These are phyloP conservation scores for Hypomyces perniciosus DNA, from an alignment of 2,329 filamentous ascomycete species.

Conservation along the genomic window DNA sequence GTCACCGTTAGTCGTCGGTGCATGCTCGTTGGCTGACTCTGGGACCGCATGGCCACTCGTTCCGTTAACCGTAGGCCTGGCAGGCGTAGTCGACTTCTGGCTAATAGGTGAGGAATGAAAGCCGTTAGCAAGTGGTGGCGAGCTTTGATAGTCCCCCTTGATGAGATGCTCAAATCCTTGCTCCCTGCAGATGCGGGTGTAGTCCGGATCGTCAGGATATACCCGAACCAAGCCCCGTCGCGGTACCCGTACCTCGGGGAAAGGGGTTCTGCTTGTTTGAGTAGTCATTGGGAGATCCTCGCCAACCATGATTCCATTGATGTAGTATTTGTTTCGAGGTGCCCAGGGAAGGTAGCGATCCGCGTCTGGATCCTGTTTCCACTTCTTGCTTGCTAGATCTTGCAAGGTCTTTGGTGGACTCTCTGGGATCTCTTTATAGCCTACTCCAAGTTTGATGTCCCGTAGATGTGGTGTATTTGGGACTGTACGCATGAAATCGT, in stretches of 20 bases:
- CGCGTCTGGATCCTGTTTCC: slow-evolving; percentile 52
- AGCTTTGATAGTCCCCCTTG: slow-evolving; percentile 35
- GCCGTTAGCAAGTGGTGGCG: slow-evolving; percentile 39
- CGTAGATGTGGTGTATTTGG: slow-evolving; percentile 54
- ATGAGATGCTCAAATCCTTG: slow-evolving; percentile 53
- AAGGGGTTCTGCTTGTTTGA: slow-evolving; percentile 47
- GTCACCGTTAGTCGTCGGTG: slow-evolving; percentile 18
- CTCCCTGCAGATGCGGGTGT: slow-evolving; percentile 47
- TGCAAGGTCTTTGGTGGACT: slow-evolving; percentile 39
- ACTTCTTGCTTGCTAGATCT: slow-evolving; percentile 44
- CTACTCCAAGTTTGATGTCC: slow-evolving; percentile 48
- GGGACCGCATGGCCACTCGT: slow-evolving; percentile 18
- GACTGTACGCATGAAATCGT: slow-evolving; percentile 55
- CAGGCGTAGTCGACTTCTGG: slow-evolving; percentile 24
- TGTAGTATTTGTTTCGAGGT: slow-evolving; percentile 52
- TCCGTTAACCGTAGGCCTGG: slow-evolving; percentile 27
- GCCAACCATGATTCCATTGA: slow-evolving; percentile 48
- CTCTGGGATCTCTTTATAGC: slow-evolving; percentile 55
- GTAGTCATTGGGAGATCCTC: slow-evolving; percentile 45
- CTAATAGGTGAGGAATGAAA: slow-evolving; percentile 42
- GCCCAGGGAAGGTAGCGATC: slow-evolving; percentile 47
- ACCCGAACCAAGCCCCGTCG: slow-evolving; percentile 49
- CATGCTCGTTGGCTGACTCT: slow-evolving; percentile 15
- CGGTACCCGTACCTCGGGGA: slow-evolving; percentile 49
- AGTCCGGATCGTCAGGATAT: slow-evolving; percentile 51